Percentiles rank a stretch among this genome's conserved stretches.
Conservation (phyloP, 2,329 filamentous ascomycete genomes). For the Septoria petroselini region DNA sequence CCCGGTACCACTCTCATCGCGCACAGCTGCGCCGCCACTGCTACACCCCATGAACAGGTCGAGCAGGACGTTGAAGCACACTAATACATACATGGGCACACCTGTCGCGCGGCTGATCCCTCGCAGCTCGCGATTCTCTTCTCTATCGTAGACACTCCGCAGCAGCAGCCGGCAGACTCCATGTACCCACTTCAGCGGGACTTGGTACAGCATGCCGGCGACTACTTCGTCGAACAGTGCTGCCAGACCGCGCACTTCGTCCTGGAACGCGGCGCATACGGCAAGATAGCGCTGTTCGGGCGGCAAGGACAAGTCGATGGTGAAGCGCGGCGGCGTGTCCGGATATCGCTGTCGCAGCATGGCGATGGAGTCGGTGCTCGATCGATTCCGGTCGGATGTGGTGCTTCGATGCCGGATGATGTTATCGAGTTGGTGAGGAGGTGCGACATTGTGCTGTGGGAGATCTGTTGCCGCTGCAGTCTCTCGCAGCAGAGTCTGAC, state of each 20-base stretch:
- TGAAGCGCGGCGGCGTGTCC: conserved; percentile 29
- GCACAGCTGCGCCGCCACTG: conserved; percentile 49
- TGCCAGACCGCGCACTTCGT: conserved; percentile 45
- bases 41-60: conserved; percentile 66
- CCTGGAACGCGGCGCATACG: conserved; percentile 48
- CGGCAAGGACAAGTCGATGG: conserved; percentile 55
- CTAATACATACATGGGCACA: conserved; percentile 58
- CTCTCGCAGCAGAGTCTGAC: conserved; percentile 17
- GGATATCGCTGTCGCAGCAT: conserved; percentile 13
- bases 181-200: conserved; percentile 35
- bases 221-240: conserved; percentile 54
- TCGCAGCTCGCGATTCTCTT: conserved; percentile 60
- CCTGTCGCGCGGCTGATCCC: conserved; percentile 54
- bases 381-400: background rate
- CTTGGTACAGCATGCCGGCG: conserved; percentile 31
- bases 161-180: conserved; percentile 49
- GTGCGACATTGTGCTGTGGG: conserved; percentile 15
- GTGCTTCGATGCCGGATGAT: conserved; percentile 1
- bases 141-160: conserved; percentile 50
- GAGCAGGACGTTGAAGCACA: conserved; percentile 61
- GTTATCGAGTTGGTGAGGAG: conserved; percentile 6
- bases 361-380: background rate
- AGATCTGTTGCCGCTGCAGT: conserved; percentile 15
- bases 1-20: conserved; percentile 21
- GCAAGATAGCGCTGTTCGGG: conserved; percentile 52